phyloP scores from a whole-genome alignment of 2,329 filamentous ascomycete species.

The Hansfordia pulvinata region DNA sequence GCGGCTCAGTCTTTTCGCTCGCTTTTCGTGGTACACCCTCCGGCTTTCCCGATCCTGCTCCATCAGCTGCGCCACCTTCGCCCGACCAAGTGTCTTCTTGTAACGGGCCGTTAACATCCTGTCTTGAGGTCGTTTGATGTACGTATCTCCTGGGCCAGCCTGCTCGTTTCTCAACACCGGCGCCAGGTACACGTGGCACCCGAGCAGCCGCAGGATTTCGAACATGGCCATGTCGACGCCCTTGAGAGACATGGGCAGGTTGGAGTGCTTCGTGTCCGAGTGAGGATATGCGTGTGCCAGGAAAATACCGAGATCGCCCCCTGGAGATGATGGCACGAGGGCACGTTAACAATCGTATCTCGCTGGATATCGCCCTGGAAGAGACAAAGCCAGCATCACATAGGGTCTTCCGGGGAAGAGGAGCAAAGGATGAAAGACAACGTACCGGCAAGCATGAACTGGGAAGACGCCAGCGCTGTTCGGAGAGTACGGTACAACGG shows the following conservation, averaged over 20 bases:
- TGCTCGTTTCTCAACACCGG: too few relatives aligned
- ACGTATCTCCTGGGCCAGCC: too few relatives aligned
- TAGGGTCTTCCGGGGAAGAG: too few relatives aligned
- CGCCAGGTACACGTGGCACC: too few relatives aligned
- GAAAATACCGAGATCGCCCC: conserved; percentile 26
- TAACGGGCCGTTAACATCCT: too few relatives aligned
- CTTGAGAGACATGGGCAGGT: conserved; percentile 25
- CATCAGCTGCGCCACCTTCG: too few relatives aligned
- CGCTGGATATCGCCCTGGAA: conserved; percentile 1
- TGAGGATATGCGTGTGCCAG: conserved; percentile 34
- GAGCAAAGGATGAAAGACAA: conserved; percentile 1
- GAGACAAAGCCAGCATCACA: conserved; percentile 4
- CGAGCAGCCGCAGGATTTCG: conserved; percentile 5
- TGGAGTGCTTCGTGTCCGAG: conserved; percentile 9
- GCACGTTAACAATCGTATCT: neutral
- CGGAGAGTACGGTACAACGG: conserved; percentile 20
- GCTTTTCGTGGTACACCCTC: too few relatives aligned
- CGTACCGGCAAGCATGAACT: conserved; percentile 23
- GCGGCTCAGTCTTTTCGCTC: too few relatives aligned
- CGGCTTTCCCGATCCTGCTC: too few relatives aligned
- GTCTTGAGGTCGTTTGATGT: too few relatives aligned
- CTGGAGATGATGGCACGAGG: conserved; percentile 10
- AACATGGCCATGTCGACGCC: conserved; percentile 30
- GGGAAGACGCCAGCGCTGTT: conserved; percentile 13
- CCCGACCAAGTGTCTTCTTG: too few relatives aligned